These are phyloP conservation scores for Arthrobotrys iridis DNA, from an alignment of 2,329 filamentous ascomycete species.

Conservation along the genomic window DNA sequence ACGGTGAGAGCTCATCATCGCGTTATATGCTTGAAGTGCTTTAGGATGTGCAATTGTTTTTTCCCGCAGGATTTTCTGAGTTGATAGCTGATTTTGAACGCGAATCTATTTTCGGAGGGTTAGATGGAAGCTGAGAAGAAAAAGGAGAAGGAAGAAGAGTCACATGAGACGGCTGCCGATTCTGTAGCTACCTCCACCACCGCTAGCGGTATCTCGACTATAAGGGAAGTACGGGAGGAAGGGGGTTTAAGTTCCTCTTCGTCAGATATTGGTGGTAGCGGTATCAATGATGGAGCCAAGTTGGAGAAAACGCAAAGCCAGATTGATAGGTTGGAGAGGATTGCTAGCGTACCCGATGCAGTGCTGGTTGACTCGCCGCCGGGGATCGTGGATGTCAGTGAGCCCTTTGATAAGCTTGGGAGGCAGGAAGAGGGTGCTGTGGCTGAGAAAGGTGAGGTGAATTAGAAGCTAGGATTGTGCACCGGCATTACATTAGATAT, in stretches of 20 bases:
- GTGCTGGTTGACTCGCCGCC: conserved; percentile 28
- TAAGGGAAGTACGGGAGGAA: no score
- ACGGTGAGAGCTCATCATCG: conserved; percentile 66
- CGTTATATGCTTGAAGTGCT: background rate
- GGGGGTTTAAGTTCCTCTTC: conserved; percentile 6
- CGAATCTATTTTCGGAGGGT: background rate
- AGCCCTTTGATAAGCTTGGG: conserved; percentile 33
- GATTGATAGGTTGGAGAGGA: conserved; percentile 37
- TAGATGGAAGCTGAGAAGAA: conserved; percentile 38
- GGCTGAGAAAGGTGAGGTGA: background rate
- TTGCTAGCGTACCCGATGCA: conserved; percentile 28
- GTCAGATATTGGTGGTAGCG: background rate
- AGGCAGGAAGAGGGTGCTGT: background rate
- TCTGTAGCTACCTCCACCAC: no score
- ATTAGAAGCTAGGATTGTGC: no score
- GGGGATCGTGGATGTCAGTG: conserved; percentile 19
- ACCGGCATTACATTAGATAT: no score
- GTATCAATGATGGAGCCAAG: background rate
- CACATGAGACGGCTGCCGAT: background rate
- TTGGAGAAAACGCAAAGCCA: conserved; percentile 37
- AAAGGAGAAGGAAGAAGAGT: conserved; percentile 6
- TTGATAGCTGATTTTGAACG: background rate
- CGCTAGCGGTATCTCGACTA: no score
- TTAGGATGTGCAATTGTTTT: conserved; percentile 8
- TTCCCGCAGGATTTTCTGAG: background rate